phyloP scores from a whole-genome alignment of 352 stramenopile species.

The Phytophthora niederhauseri region DNA sequence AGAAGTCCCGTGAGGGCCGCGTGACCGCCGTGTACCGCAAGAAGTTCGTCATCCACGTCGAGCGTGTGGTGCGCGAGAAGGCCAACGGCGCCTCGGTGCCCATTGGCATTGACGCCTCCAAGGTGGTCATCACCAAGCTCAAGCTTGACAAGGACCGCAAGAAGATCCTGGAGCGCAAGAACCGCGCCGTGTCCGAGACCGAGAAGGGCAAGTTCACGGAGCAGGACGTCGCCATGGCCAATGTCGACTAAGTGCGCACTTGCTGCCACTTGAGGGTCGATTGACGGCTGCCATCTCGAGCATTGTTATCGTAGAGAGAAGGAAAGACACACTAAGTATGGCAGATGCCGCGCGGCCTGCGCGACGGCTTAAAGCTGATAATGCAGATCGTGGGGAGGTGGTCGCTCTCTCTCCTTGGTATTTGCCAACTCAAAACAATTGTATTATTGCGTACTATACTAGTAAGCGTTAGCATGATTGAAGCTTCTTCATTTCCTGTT shows the following conservation, averaged over 20 bases:
- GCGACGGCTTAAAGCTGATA: slow-evolving; percentile 17
- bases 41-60: slow-evolving; percentile 99
- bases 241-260: slow-evolving; percentile 82
- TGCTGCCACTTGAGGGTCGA: slow-evolving; percentile 9
- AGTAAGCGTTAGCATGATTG: slow-evolving; percentile 12
- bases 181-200: slow-evolving; percentile 80
- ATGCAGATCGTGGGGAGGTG: slow-evolving; percentile 28
- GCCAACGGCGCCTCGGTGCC: slow-evolving; percentile 96
- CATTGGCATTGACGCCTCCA: slow-evolving; percentile 98
- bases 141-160: slow-evolving; percentile 99
- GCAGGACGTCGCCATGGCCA: slow-evolving; percentile 86
- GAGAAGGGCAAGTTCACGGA: slow-evolving; percentile 93
- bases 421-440: slow-evolving; percentile 20
- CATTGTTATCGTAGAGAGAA: slow-evolving; percentile 50
- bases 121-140: slow-evolving; percentile 99
- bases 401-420: slow-evolving; percentile 22
- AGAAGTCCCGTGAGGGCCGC: slow-evolving; percentile 99
- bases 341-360: slow-evolving; percentile 19
- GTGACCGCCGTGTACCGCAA: slow-evolving; percentile 98
- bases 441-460: slow-evolving; percentile 1
- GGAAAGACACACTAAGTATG: slow-evolving; percentile 43
- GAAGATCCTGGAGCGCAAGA: slow-evolving; percentile 99
- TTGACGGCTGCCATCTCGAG: slow-evolving; percentile 27
- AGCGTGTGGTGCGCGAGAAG: slow-evolving; percentile 99
- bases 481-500: slow-evolving; percentile 72